phyloP scores from a whole-genome alignment of 768 basidiomycete genomes.

The Leucocoprinus leucothites region DNA sequence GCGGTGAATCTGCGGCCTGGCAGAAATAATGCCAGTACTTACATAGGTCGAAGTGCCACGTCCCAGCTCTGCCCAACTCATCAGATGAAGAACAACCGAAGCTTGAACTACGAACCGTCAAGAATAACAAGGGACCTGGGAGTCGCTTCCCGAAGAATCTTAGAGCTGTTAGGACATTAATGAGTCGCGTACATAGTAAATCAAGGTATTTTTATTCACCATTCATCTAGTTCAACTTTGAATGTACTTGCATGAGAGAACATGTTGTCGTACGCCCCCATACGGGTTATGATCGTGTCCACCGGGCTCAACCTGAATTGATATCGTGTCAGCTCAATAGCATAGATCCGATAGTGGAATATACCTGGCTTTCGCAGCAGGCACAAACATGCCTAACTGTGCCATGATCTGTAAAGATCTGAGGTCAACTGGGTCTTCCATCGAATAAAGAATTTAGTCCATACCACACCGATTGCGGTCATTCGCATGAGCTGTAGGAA shows the following conservation, averaged over 20 bases:
- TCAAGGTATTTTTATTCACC: constrained; percentile 41
- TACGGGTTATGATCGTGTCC: constrained; percentile 90
- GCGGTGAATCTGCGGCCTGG: background rate
- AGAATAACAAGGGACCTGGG: constrained; percentile 92
- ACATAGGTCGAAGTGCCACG: constrained; percentile 95
- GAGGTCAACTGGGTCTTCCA: constrained; percentile 5
- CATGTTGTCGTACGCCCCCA: constrained; percentile 99
- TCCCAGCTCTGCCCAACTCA: constrained; percentile 66
- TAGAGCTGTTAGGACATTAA: constrained; percentile 53
- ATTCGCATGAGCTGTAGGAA: constrained; percentile 77
- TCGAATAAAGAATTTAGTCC: constrained; percentile 22
- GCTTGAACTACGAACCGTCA: constrained; percentile 63
- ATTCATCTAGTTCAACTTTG: constrained; percentile 98
- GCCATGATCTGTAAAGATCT: constrained; percentile 68
- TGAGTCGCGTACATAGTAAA: background rate
- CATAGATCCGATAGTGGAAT: constrained; percentile 18
- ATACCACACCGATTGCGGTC: constrained; percentile 89
- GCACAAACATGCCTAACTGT: constrained; percentile 93
- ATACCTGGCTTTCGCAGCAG: constrained; percentile 76
- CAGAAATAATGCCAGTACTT: constrained; percentile 16
- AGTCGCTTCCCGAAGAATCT: constrained; percentile 91
- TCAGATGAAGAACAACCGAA: constrained; percentile 7
- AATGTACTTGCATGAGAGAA: constrained; percentile 93
- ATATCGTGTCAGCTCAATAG: too few species aligned
- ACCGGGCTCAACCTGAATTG: constrained; percentile 80